Evolutionary conservation across 1,284 basidiomycete genomes (phyloP).

Genomic region (Apiotrichum gamsii): DNA sequence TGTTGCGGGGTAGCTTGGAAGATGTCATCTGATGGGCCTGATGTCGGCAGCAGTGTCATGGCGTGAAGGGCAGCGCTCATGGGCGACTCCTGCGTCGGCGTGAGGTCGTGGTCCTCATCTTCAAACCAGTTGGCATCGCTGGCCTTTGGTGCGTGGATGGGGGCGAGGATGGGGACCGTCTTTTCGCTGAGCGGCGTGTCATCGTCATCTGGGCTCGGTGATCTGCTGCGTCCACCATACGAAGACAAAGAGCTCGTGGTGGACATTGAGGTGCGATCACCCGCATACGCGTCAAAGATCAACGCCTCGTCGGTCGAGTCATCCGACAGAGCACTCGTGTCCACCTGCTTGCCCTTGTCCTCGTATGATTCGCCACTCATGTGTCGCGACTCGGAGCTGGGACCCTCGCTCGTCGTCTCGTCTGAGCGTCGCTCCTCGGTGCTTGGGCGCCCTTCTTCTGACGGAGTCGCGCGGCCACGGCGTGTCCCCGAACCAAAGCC

Average conservation of each 20-base stretch:
- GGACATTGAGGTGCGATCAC: constrained; percentile 15
- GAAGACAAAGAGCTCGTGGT: constrained; percentile 44
- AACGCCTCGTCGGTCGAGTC: constrained; percentile 65
- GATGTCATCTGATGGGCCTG: constrained; percentile 5
- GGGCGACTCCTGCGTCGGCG: constrained; percentile 39
- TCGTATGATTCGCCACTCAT: constrained; percentile 5
- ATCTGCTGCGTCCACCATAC: constrained; percentile 44
- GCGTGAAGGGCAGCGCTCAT: constrained; percentile 15
- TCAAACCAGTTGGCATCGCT: constrained; percentile 30
- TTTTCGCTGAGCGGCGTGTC: constrained; percentile 25
- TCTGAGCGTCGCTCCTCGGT: constrained; percentile 16
- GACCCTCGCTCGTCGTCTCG: constrained; percentile 17
- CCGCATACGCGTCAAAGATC: constrained; percentile 75
- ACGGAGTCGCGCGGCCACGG: too few species aligned
- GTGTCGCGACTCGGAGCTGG: constrained; percentile 19
- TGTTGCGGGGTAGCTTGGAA: constrained; percentile 3
- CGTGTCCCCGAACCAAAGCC: too few species aligned
- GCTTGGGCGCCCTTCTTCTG: background rate
- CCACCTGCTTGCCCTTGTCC: constrained; percentile 9
- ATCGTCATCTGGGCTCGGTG: constrained; percentile 30
- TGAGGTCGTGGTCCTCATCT: constrained; percentile 29
- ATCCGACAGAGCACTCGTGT: constrained; percentile 17
- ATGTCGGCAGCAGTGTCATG: constrained; percentile 5
- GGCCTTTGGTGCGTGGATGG: constrained; percentile 13
- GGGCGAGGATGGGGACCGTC: constrained; percentile 10